Evolutionary conservation across 2,329 filamentous ascomycete genomes (phyloP), one percentile per base, ranked within the genome.

Genomic region (Pseudogymnoascus sp.): DNA sequence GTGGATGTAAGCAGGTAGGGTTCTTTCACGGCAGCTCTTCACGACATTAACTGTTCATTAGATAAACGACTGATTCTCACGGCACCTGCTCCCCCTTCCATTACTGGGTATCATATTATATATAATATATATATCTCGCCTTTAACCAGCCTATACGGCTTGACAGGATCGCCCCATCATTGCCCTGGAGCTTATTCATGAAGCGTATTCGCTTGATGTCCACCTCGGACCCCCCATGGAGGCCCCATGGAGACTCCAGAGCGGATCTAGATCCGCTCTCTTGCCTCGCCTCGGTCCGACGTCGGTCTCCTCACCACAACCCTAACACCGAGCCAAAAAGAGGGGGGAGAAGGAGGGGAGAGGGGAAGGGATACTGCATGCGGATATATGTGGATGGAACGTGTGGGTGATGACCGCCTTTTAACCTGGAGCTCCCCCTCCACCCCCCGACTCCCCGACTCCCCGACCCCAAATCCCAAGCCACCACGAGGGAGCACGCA

Each of bases 181-280:
- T 50, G 23, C 23, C 9, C 44, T 17, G 26, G 10, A 50, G 23
- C 4, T n/a, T 31, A 1, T 50, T 50, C 4, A 9, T 50, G 17
- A n/a, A n/a, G n/a, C n/a, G n/a, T n/a, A n/a, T n/a, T n/a, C 44
- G 11, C 7, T 29, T 15, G 15, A 50, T 10, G 4, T 29, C 44
- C 44, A 50, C 44, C 44, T 21, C 17, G 38, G 38, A 2, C 7
- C 7, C 17, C 38, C 38, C 19, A 21, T 10, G 38, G 21, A n/a
- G 13, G 15, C 42, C 21, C 42, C 44, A 50, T 50, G 21, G 44
- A 44, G 7, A 10, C 44, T 2, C 23, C 21, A 46, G 26, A 13
- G 50, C 50, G 50, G 50, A 56, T 56, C 50, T 56, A 56, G 50
- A 56, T 56, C 50, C 50, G 50, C 50, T 7, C 29, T 33, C 10